phyloP scores from a whole-genome alignment of 331 rosid species.

The Saraca asoca region DNA sequence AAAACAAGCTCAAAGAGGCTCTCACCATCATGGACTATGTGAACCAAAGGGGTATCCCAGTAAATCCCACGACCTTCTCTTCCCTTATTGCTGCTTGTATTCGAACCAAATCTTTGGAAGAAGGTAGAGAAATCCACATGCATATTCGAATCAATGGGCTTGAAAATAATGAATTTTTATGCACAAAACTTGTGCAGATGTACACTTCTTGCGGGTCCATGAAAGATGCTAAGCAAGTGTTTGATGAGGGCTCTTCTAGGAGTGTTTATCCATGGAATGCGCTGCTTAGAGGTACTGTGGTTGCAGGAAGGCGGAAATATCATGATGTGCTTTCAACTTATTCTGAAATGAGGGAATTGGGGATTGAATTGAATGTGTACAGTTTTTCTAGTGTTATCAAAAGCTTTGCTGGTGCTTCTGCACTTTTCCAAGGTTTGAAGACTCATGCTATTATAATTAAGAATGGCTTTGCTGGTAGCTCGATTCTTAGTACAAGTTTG shows the following conservation, averaged over 20 bases:
- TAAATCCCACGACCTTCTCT: conserved; percentile 72
- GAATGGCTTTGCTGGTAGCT: conserved; percentile 61
- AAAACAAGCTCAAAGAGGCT: conserved; percentile 59
- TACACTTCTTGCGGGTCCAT: conserved; percentile 65
- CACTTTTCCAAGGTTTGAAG: conserved; percentile 62
- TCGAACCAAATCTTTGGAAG: conserved; percentile 53
- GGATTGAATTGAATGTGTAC: conserved; percentile 68
- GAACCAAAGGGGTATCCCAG: conserved; percentile 70
- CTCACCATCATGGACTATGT: conserved; percentile 71
- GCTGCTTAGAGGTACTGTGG: conserved; percentile 72
- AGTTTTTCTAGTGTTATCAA: conserved; percentile 66
- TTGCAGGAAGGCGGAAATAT: conserved; percentile 53
- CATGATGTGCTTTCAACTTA: conserved; percentile 48
- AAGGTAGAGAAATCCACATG: conserved; percentile 56
- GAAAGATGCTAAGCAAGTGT: conserved; percentile 59
- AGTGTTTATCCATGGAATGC: conserved; percentile 86
- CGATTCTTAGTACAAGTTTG: conserved; percentile 48
- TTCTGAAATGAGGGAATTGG: conserved; percentile 58
- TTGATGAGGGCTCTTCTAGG: conserved; percentile 50
- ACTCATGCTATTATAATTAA: conserved; percentile 61
- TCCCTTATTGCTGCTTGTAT: conserved; percentile 66
- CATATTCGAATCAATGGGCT: conserved; percentile 65
- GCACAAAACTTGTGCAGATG: conserved; percentile 65
- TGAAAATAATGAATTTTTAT: conserved; percentile 59
- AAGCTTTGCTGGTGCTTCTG: conserved; percentile 67